Percentiles rank a stretch among this genome's conserved stretches.
phyloP scores from a whole-genome alignment of 2,329 filamentous ascomycete species.

The Cyclaneusma minus region DNA sequence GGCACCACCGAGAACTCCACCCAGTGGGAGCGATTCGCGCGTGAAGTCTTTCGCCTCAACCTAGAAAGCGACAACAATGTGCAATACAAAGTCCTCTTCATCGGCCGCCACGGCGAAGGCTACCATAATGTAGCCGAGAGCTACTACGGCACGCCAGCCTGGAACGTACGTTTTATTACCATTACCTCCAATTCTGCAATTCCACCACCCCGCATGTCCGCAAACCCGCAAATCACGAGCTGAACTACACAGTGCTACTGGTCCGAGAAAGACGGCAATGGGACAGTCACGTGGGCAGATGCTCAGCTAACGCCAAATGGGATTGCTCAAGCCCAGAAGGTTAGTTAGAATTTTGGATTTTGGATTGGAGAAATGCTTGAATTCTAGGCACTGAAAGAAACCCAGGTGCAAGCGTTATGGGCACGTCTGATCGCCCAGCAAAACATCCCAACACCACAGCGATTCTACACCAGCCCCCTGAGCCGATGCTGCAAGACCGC shows the following conservation, averaged over 20 bases:
- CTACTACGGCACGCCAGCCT: conserved; percentile 48
- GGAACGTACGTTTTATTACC: conserved; percentile 34
- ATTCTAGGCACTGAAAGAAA: too few species aligned
- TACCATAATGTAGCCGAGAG: conserved; percentile 42
- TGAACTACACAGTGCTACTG: conserved; percentile 46
- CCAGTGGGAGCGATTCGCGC: conserved; percentile 43
- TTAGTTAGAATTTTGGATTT: too few species aligned
- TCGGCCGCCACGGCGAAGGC: conserved; percentile 53
- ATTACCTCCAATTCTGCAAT: neutral
- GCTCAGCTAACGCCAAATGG: conserved; percentile 42
- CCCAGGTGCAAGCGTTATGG: too few species aligned
- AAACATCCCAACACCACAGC: conserved; percentile 40
- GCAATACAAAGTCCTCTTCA: conserved; percentile 46
- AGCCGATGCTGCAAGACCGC: conserved; percentile 44
- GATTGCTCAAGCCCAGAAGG: conserved; percentile 34
- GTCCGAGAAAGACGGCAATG: conserved; percentile 44
- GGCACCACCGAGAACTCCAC: conserved; percentile 26
- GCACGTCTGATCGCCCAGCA: conserved; percentile 29
- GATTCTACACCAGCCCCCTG: conserved; percentile 46
- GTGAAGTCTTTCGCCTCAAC: conserved; percentile 39
- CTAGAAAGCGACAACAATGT: conserved; percentile 21
- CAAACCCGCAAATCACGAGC: too few species aligned
- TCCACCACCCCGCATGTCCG: too few species aligned
- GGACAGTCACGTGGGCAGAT: conserved; percentile 42
- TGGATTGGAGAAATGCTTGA: too few species aligned